These are phyloP conservation scores for Linnemannia zychae DNA, from an alignment of 192 early-diverging fungal genomes.

Conservation along the genomic window DNA sequence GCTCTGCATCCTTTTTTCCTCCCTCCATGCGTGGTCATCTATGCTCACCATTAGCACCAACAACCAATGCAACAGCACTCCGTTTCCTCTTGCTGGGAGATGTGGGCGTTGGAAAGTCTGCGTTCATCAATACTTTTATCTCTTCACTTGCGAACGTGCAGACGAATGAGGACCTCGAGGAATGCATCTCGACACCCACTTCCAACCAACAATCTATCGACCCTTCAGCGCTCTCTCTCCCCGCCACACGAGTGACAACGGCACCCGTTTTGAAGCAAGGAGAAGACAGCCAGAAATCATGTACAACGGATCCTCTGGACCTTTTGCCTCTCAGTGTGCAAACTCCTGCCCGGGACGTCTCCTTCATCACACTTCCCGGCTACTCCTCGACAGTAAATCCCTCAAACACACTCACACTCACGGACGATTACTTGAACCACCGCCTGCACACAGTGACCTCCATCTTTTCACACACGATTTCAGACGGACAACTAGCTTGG, in stretches of 20 bases:
- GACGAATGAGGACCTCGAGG: slow-evolving; percentile 21
- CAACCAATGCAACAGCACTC: slow-evolving; percentile 14
- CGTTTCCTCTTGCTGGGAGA: slow-evolving; percentile 49
- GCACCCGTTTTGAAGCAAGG: slow-evolving; percentile 6
- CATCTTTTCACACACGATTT: slow-evolving; percentile 37
- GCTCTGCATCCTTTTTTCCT: background rate
- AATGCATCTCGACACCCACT: slow-evolving; percentile 4
- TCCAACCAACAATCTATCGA: background rate
- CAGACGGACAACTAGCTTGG: slow-evolving; percentile 43
- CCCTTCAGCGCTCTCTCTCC: slow-evolving; percentile 4
- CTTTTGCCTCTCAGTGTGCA: slow-evolving; percentile 29
- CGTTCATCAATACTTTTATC: slow-evolving; percentile 48
- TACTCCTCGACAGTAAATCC: slow-evolving; percentile 52
- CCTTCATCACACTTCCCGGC: slow-evolving; percentile 44
- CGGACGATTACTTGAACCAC: slow-evolving; percentile 47
- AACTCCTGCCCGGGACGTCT: slow-evolving; percentile 32
- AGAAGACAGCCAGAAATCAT: background rate
- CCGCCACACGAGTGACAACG: slow-evolving; percentile 15
- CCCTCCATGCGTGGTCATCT: background rate
- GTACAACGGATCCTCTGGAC: slow-evolving; percentile 24
- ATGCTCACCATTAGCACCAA: background rate
- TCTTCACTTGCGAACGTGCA: slow-evolving; percentile 32
- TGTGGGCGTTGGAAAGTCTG: slow-evolving; percentile 42
- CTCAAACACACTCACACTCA: slow-evolving; percentile 27
- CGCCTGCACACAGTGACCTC: slow-evolving; percentile 31